Evolutionary conservation across 2,329 filamentous ascomycete species (phyloP).

Genomic region (Paraconiothyrium sp.): DNA sequence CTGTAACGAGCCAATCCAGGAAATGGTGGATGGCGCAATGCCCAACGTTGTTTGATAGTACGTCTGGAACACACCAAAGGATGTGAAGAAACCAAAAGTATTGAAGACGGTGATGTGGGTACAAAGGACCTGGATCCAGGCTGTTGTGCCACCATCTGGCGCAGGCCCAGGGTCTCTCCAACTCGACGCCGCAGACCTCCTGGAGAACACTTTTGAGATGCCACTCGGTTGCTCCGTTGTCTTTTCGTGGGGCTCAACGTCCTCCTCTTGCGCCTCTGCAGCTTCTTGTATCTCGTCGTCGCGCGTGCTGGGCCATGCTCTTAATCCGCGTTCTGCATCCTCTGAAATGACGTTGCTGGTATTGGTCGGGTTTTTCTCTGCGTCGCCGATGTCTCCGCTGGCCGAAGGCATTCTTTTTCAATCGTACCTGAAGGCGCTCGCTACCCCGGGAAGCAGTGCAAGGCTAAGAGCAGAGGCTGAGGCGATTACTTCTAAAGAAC

Average conservation of each 20-base stretch:
- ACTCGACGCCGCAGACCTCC: conserved; percentile 34
- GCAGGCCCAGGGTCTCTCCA: conserved; percentile 39
- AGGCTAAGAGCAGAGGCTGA: not conserved
- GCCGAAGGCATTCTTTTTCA: conserved; percentile 1
- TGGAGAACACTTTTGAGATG: conserved; percentile 32
- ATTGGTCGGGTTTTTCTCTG: conserved; percentile 1
- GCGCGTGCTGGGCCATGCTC: conserved; percentile 26
- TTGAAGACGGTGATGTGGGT: conserved; percentile 65
- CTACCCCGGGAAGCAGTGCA: not conserved
- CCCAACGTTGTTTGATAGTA: conserved; percentile 58
- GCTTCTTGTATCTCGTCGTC: conserved; percentile 30
- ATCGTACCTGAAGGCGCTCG: not conserved
- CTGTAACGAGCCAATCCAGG: conserved; percentile 46
- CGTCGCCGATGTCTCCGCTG: not conserved
- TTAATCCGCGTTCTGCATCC: conserved; percentile 17
- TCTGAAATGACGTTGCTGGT: conserved; percentile 5
- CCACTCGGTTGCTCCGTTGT: not conserved
- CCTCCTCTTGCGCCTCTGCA: conserved; percentile 16
- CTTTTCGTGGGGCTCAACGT: conserved; percentile 11
- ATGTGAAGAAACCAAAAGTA: conserved; percentile 64
- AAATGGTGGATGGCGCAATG: conserved; percentile 45
- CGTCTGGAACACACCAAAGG: conserved; percentile 66
- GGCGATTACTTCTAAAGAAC: not conserved
- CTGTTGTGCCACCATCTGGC: conserved; percentile 61
- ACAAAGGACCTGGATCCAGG: conserved; percentile 64